Conservation (phyloP, 805 yeast genomes). For the Candida parachauliodes region DNA sequence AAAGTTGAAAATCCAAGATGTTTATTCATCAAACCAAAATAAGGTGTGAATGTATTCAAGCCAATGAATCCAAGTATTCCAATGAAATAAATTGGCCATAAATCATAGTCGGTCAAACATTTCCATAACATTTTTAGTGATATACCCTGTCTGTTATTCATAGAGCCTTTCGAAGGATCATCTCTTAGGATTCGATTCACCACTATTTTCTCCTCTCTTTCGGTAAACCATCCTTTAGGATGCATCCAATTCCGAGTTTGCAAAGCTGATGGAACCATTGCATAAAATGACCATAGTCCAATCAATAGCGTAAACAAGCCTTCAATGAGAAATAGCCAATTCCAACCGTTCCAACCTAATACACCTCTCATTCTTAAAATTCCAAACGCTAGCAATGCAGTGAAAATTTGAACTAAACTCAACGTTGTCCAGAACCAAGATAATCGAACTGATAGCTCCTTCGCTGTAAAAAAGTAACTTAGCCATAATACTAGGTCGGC, state of each 20-base stretch:
- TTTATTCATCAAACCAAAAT: conserved; percentile 11
- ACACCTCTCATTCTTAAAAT: conserved; percentile 47
- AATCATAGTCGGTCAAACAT: conserved; percentile 45
- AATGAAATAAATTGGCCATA: conserved; percentile 28
- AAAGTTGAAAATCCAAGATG: conserved; percentile 22
- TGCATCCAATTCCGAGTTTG: conserved; percentile 47
- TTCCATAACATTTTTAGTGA: conserved; percentile 35
- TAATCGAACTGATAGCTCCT: conserved; percentile 55
- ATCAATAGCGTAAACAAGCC: conserved; percentile 51
- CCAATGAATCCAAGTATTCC: conserved; percentile 35
- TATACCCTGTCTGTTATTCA: conserved; percentile 52
- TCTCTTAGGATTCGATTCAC: conserved; percentile 59
- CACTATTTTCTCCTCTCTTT: conserved; percentile 52
- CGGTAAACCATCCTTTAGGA: conserved; percentile 46
- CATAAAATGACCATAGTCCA: conserved; percentile 41
- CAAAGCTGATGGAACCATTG: conserved; percentile 53
- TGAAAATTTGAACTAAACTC: conserved; percentile 17
- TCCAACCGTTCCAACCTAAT: conserved; percentile 52
- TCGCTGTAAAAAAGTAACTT: conserved; percentile 59
- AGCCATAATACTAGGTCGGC: conserved; percentile 63
- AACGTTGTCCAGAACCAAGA: conserved; percentile 40
- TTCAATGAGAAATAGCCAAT: conserved; percentile 61
- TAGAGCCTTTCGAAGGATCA: conserved; percentile 60
- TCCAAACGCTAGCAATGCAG: conserved; percentile 46
- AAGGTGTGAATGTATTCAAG: conserved; percentile 13